These are phyloP conservation scores for Spatholobus suberectus DNA, from an alignment of 306 rosid species.

Conservation along the genomic window DNA sequence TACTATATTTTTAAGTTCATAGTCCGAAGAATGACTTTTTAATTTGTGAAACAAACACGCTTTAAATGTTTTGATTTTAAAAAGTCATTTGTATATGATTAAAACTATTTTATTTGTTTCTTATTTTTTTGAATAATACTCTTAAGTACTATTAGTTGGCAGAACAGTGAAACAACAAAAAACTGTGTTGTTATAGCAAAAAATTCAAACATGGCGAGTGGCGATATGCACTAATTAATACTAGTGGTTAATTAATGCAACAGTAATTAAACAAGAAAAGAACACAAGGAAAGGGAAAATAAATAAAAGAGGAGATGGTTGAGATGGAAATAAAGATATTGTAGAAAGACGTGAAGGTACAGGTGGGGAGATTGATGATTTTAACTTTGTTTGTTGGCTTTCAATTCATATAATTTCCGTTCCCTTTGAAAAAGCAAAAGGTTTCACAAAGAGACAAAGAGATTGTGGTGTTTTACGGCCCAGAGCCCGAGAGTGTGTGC, in stretches of 20 bases:
- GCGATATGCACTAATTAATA: too few species aligned
- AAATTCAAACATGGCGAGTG: too few species aligned
- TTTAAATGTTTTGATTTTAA: too few species aligned
- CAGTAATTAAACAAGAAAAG: neutral
- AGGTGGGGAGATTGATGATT: constrained; percentile 39
- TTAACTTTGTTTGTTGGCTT: constrained; percentile 33
- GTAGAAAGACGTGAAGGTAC: constrained; percentile 31
- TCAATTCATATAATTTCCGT: constrained; percentile 45
- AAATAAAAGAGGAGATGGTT: neutral
- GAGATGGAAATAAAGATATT: neutral
- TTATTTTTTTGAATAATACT: too few species aligned
- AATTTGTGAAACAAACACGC: too few species aligned
- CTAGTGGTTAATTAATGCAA: neutral
- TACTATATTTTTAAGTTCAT: too few species aligned
- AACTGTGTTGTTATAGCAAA: too few species aligned
- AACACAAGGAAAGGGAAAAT: neutral
- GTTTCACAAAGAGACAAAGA: constrained; percentile 54
- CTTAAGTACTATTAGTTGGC: too few species aligned
- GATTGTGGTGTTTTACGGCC: constrained; percentile 49
- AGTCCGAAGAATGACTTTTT: too few species aligned
- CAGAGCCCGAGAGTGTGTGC: constrained; percentile 59
- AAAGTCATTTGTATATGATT: too few species aligned
- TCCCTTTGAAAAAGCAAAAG: constrained; percentile 48
- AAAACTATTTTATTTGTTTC: too few species aligned
- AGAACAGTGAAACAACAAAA: too few species aligned